Conservation (phyloP, 495 filamentous ascomycete species). For the Aspergillus affinis region DNA sequence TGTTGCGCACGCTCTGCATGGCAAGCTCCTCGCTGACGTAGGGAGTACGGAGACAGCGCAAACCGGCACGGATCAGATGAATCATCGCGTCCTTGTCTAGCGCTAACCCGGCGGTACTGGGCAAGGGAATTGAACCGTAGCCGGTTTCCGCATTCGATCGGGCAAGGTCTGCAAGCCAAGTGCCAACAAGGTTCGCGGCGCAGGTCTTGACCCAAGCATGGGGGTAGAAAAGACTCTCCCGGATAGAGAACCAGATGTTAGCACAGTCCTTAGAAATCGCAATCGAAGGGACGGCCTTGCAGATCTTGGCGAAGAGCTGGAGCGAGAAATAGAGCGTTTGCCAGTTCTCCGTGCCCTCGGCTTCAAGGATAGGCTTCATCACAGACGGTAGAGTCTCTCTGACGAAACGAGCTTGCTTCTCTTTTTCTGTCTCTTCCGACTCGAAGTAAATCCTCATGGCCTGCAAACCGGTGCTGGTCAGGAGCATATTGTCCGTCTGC, state of each 20-base stretch:
- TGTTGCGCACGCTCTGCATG: constrained; percentile 70
- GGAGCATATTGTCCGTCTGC: constrained; percentile 64
- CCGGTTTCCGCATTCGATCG: constrained; percentile 54
- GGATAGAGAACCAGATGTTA: constrained; percentile 65
- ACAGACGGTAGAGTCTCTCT: constrained; percentile 44
- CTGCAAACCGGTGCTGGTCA: constrained; percentile 73
- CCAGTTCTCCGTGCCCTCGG: constrained; percentile 59
- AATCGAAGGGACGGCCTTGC: constrained; percentile 60
- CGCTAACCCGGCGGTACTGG: constrained; percentile 67
- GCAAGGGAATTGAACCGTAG: constrained; percentile 58
- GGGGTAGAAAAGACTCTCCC: constrained; percentile 66
- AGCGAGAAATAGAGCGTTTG: constrained; percentile 78
- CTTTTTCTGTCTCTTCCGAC: constrained; percentile 57
- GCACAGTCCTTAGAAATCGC: constrained; percentile 56
- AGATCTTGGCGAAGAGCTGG: constrained; percentile 64
- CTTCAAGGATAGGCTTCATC: constrained; percentile 49
- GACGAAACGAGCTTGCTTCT: constrained; percentile 57
- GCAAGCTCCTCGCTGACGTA: constrained; percentile 67
- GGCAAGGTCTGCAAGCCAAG: constrained; percentile 77
- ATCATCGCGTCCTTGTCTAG: constrained; percentile 65
- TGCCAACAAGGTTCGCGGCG: constrained; percentile 69
- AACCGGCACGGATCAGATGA: constrained; percentile 59
- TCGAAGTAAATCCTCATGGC: constrained; percentile 83
- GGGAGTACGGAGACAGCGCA: constrained; percentile 65
- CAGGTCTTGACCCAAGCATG: constrained; percentile 76